phyloP scores from a whole-genome alignment of 768 basidiomycete species.

The Saitozyma sp. region DNA sequence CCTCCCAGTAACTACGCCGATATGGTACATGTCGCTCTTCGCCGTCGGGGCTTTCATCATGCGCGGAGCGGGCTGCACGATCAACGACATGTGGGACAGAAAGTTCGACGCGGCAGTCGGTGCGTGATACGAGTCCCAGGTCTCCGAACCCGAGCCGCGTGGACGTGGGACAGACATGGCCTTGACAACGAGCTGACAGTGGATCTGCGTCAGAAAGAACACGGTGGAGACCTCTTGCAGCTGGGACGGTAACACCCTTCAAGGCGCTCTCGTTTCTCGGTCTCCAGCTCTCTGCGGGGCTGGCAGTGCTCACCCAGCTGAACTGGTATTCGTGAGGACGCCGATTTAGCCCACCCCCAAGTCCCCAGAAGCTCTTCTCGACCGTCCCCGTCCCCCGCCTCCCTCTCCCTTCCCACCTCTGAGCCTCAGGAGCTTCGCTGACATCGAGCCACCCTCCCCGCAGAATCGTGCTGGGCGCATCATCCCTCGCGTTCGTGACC shows the following conservation, averaged over 20 bases:
- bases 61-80: constrained; percentile 97
- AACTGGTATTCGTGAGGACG: constrained; percentile 96
- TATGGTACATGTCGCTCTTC: constrained; percentile 78
- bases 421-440: background rate
- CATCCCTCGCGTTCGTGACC: constrained; percentile 81
- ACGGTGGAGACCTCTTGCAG: constrained; percentile 79
- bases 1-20: constrained; percentile 65
- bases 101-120: constrained; percentile 89
- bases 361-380: background rate
- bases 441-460: background rate
- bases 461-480: constrained; percentile 88
- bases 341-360: no score
- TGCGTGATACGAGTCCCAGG: constrained; percentile 52
- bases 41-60: constrained; percentile 88
- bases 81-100: constrained; percentile 98
- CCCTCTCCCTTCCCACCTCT: background rate
- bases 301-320: constrained; percentile 82
- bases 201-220: constrained; percentile 66
- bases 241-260: constrained; percentile 70
- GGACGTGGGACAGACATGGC: background rate
- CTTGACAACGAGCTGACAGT: background rate
- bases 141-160: background rate
- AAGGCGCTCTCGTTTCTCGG: constrained; percentile 82
- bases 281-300: constrained; percentile 73
- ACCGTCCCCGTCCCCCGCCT: background rate